A percentile compares a stretch with the other conserved stretches of the same genome.
phyloP scores from a whole-genome alignment of 495 filamentous ascomycete species.

The Elaphomyces granulatus region DNA sequence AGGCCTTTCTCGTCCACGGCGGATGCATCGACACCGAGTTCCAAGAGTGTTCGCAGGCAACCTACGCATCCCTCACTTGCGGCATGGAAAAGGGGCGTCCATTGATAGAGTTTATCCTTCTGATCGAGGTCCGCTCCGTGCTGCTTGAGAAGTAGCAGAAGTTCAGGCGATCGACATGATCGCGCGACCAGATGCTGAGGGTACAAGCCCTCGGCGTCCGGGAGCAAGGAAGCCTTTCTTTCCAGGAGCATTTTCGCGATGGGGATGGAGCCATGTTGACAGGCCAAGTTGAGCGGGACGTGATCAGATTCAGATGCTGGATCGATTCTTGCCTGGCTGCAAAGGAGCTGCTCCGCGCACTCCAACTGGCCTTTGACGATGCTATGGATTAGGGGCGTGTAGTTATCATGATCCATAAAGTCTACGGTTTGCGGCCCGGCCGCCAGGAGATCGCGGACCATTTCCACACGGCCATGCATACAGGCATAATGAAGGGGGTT shows the following conservation, averaged over 20 bases:
- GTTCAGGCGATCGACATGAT: conserved; percentile 63
- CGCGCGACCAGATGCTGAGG: conserved; percentile 96
- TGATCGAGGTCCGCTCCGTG: conserved; percentile 91
- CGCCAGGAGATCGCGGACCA: conserved; percentile 58
- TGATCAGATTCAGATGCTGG: conserved; percentile 76
- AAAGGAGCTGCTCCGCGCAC: conserved; percentile 63
- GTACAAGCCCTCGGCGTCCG: conserved; percentile 91
- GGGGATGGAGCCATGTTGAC: conserved; percentile 70
- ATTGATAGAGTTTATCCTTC: conserved; percentile 86
- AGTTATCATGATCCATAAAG: conserved; percentile 87
- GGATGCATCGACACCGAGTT: conserved; percentile 56
- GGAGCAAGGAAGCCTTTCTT: conserved; percentile 57
- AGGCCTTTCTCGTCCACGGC: conserved; percentile 83
- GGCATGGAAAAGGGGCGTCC: conserved; percentile 93
- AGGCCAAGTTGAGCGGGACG: conserved; percentile 85
- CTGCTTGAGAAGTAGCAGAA: conserved; percentile 63
- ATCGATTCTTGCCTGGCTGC: conserved; percentile 60
- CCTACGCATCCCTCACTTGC: conserved; percentile 91
- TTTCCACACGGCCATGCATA: conserved; percentile 79
- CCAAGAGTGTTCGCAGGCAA: conserved; percentile 65
- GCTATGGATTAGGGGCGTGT: conserved; percentile 86
- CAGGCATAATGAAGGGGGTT: conserved; percentile 93
- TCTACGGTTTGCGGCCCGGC: conserved; percentile 55
- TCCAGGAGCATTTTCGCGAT: conserved; percentile 77
- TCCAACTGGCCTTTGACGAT: conserved; percentile 71